Conservation (phyloP, 805 yeast species). For the Soucietia sequanensis region DNA sequence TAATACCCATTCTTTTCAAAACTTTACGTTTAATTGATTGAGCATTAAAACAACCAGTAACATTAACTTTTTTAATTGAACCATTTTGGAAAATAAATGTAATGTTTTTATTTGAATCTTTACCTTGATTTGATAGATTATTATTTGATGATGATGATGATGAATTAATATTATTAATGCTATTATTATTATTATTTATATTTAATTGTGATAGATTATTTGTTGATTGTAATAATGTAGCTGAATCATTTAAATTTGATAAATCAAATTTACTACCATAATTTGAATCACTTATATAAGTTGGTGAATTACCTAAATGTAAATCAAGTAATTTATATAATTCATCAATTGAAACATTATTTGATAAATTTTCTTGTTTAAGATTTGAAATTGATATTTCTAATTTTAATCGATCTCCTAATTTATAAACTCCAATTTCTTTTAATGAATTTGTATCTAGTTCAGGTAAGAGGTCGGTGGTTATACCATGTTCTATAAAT, state of each 20-base stretch:
- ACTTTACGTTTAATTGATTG: slow-evolving; percentile 72
- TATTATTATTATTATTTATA: no score
- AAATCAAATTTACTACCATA: slow-evolving; percentile 3
- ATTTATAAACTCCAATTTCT: slow-evolving; percentile 69
- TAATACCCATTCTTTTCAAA: slow-evolving; percentile 54
- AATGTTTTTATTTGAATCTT: slow-evolving; percentile 37
- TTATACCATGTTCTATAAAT: slow-evolving; percentile 51
- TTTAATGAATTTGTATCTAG: slow-evolving; percentile 63
- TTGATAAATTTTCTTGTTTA: slow-evolving; percentile 30
- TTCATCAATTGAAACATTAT: slow-evolving; percentile 23
- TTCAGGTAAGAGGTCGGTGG: slow-evolving; percentile 55
- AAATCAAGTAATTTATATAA: slow-evolving; percentile 18
- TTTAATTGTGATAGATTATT: no score
- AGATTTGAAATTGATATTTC: slow-evolving; percentile 55
- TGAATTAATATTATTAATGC: not conserved
- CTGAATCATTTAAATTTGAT: slow-evolving; percentile 7
- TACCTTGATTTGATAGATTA: slow-evolving; percentile 7
- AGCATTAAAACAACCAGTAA: slow-evolving; percentile 78
- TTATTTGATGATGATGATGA: not conserved
- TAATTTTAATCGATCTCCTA: slow-evolving; percentile 81
- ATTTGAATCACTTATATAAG: not conserved
- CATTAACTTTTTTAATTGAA: slow-evolving; percentile 61
- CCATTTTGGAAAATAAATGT: slow-evolving; percentile 79
- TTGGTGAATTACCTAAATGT: slow-evolving; percentile 6
- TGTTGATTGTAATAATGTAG: slow-evolving; percentile 2